A percentile compares a stretch with the other conserved stretches of the same genome.
Evolutionary conservation across 2,329 filamentous ascomycete species (phyloP).

Genomic region (Cladosporium sp.): DNA sequence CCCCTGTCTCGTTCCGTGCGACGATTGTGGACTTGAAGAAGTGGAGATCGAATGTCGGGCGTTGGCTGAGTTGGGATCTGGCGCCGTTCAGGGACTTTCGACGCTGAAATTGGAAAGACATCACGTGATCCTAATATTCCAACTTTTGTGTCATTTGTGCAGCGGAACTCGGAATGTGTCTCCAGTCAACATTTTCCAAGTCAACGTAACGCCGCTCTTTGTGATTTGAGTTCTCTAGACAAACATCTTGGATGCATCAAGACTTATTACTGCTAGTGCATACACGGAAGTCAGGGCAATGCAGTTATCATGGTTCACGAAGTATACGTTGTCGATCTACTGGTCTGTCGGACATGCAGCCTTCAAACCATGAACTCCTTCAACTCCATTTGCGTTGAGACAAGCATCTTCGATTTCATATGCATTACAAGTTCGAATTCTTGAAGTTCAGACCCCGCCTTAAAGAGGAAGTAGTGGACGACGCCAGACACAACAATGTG

Average conservation of each 20-base stretch:
- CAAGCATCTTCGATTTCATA: no score
- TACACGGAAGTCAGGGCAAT: background rate
- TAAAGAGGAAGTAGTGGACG: no score
- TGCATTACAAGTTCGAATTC: no score
- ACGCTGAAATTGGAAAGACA: background rate
- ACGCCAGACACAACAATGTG: no score
- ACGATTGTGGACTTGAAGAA: background rate
- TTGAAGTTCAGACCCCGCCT: no score
- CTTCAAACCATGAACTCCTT: no score
- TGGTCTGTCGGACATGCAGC: background rate
- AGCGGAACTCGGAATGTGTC: background rate
- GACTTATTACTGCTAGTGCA: background rate
- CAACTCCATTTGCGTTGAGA: no score
- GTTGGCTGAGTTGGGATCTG: background rate
- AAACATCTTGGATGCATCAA: background rate
- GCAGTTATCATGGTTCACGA: background rate
- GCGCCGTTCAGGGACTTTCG: background rate
- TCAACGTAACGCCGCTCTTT: background rate
- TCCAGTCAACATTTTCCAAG: background rate
- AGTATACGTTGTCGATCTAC: background rate
- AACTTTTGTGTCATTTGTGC: background rate
- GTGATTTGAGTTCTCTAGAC: background rate
- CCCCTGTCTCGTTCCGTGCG: background rate
- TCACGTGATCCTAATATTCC: background rate
- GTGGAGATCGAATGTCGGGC: conserved; percentile 7